These are phyloP conservation scores for Apiotrichum sp. DNA, from an alignment of 1,284 basidiomycete genomes.

Conservation along the genomic window DNA sequence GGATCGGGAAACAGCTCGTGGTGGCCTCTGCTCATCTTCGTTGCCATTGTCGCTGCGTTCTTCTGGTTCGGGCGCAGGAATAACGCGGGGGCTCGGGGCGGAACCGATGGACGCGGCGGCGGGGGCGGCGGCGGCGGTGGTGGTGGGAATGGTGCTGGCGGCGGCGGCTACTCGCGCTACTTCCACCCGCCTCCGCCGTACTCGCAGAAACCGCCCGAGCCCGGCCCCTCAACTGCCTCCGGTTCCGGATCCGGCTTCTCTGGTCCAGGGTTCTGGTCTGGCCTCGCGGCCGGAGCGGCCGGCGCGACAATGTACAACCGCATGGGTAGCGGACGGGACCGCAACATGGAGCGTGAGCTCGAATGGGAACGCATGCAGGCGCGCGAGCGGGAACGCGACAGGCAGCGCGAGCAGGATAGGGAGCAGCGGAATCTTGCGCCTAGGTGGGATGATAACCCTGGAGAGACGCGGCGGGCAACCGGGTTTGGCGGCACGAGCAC, in stretches of 20 bases:
- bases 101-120: not conserved
- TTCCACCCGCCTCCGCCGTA: slow-evolving; percentile 70
- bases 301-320: slow-evolving; percentile 52
- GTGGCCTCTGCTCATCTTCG: not conserved
- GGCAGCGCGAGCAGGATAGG: not conserved
- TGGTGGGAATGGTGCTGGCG: slow-evolving; percentile 37
- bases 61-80: not conserved
- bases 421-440: not conserved
- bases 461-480: not conserved
- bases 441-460: slow-evolving; percentile 2
- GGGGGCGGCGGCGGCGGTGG: slow-evolving; percentile 29
- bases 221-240: not conserved
- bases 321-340: not conserved
- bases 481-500: slow-evolving; percentile 5
- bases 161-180: not conserved
- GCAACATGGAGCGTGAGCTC: not conserved
- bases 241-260: slow-evolving; percentile 9
- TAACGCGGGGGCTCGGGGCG: not conserved
- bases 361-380: not conserved
- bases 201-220: slow-evolving; percentile 39
- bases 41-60: not conserved
- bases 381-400: not conserved
- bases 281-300: slow-evolving; percentile 59
- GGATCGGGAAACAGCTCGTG: not conserved
- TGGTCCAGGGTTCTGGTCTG: slow-evolving; percentile 76